Evolutionary conservation across 805 yeast species (phyloP), one percentile per base, ranked within the genome.

Genomic region (Teunomyces aglyptinius): DNA sequence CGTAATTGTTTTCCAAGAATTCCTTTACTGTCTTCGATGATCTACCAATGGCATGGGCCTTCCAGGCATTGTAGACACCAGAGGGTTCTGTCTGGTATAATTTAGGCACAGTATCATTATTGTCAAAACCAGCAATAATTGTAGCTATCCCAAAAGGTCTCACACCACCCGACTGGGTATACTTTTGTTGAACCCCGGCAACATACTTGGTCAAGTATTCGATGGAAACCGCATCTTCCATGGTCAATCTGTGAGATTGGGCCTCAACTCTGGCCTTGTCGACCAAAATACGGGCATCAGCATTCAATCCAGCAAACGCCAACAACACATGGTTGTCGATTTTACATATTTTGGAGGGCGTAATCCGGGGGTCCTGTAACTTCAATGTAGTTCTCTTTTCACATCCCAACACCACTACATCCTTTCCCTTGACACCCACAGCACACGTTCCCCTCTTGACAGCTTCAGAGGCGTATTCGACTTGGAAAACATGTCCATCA

Each of bases 401-500:
- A 71, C 98, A 92, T 18, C 97, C 99, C 40, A 94, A 77, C 8
- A 94, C 97, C 8, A 94, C 98, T 49, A 85, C 81, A 50, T 83
- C 85, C 52, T 79, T 77, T 45, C 98, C 98, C 65, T 91, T 92
- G 49, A 94, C 92, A 34, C 97, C 99, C 40, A 94, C 96, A 1
- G 98, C 97, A 65, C 97, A 89, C 2, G 99, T 94, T 49, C 99
- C 99, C 70, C 98, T 82, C 64, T 92, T 94, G 38, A 94, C 99
- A 0, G 99, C 99, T 66, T 94, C 99, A 33, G 86, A 78, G 20
- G 99, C 99, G 61, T 94, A 94, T 68, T 94, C 98, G 35, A 94
- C 99, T 78, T 94, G 99, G 77, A 92, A 92, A 64, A 92, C 96
- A 67, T 92, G 97, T 50, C 99, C 99, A 73, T 92, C 99, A 55